These are phyloP conservation scores for Ophiostoma himal-ulmi DNA, from an alignment of 2,329 filamentous ascomycete genomes.

Conservation along the genomic window DNA sequence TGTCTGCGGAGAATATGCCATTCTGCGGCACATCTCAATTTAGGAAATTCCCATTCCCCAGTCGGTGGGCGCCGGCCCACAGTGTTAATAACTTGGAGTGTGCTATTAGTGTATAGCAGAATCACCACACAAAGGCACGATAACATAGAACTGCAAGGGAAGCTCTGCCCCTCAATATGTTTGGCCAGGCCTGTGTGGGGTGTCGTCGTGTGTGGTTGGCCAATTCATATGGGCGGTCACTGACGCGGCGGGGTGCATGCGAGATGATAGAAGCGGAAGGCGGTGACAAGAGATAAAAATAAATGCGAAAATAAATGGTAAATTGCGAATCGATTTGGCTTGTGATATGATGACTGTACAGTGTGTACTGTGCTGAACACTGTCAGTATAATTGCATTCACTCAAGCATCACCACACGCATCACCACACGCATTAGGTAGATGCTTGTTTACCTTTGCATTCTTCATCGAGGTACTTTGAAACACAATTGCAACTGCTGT, in stretches of 20 bases:
- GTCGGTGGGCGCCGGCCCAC: background rate
- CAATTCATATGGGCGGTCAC: constrained; percentile 16
- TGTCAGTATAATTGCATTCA: background rate
- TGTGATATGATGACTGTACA: background rate
- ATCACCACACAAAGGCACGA: background rate
- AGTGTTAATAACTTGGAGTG: background rate
- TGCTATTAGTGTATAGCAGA: background rate
- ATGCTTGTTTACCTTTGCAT: background rate
- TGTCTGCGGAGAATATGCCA: background rate
- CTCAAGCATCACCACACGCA: background rate
- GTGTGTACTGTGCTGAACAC: background rate
- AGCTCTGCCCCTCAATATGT: constrained; percentile 15
- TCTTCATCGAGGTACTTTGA: background rate
- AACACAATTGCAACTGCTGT: background rate
- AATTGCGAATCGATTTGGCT: background rate
- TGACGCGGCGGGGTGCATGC: background rate
- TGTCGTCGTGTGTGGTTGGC: constrained; percentile 19
- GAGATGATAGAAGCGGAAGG: constrained; percentile 11
- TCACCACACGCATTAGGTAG: background rate
- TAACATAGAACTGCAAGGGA: background rate
- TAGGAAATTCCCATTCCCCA: background rate
- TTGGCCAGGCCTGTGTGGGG: constrained; percentile 6
- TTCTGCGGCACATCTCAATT: constrained; percentile 1
- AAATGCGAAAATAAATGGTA: background rate
- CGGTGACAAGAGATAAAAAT: background rate